Conservation (phyloP, 768 basidiomycete species). For the Solioccasus polychromus region DNA sequence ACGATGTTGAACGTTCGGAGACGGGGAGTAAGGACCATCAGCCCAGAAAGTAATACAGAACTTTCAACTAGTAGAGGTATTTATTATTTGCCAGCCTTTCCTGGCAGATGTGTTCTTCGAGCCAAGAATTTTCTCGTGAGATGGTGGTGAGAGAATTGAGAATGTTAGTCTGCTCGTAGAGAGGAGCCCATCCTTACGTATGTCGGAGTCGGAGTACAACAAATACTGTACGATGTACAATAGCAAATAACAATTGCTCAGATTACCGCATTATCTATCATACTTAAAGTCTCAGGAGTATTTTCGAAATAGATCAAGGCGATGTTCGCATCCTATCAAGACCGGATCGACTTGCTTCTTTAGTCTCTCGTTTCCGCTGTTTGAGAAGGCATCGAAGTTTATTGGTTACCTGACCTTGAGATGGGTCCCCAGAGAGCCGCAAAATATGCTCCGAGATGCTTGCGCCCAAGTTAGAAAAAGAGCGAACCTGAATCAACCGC, state of each 20-base stretch:
- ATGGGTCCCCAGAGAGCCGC: slow-evolving; percentile 42
- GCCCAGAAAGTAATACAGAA: slow-evolving; percentile 11
- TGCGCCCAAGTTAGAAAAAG: slow-evolving; percentile 9
- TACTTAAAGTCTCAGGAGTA: background rate
- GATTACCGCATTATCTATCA: slow-evolving; percentile 16
- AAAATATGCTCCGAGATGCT: slow-evolving; percentile 45
- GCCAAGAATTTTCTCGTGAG: slow-evolving; percentile 13
- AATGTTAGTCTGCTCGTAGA: slow-evolving; percentile 8
- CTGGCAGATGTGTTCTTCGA: slow-evolving; percentile 13
- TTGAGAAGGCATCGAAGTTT: slow-evolving; percentile 39
- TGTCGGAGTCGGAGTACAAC: slow-evolving; percentile 13
- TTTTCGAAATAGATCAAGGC: background rate
- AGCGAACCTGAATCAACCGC: background rate
- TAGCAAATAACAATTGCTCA: slow-evolving; percentile 5
- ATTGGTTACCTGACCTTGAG: slow-evolving; percentile 32
- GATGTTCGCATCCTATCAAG: slow-evolving; percentile 4
- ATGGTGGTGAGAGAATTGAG: slow-evolving; percentile 22
- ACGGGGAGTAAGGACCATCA: slow-evolving; percentile 36
- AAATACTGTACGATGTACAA: no score
- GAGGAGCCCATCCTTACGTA: slow-evolving; percentile 30
- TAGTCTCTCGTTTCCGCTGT: slow-evolving; percentile 29
- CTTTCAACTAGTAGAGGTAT: slow-evolving; percentile 13
- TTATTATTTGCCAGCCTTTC: slow-evolving; percentile 19
- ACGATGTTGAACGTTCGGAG: slow-evolving; percentile 34
- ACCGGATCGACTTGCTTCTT: background rate